These are phyloP conservation scores for Xenoacremonium recifei DNA, from an alignment of 2,329 filamentous ascomycete species.

Conservation along the genomic window DNA sequence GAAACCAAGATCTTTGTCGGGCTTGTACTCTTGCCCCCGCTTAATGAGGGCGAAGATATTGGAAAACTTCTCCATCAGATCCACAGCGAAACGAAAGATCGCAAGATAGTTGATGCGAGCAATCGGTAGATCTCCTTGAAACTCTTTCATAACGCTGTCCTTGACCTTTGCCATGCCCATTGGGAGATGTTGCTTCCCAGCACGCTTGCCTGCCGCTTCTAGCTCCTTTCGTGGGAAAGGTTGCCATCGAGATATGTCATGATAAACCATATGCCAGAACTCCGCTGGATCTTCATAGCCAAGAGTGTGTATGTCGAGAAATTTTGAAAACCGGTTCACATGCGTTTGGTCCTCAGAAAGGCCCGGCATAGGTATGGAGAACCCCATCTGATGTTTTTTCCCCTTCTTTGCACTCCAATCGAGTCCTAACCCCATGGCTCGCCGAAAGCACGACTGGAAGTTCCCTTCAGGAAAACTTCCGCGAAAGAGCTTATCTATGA, in stretches of 20 bases:
- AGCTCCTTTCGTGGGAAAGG: no score
- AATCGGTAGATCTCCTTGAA: neutral
- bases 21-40: neutral
- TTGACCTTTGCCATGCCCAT: no score
- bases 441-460: neutral
- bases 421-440: neutral
- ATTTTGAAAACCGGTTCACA: neutral
- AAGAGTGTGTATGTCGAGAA: neutral
- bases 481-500: neutral
- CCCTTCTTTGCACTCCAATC: neutral
- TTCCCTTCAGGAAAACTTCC: neutral
- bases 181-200: no score
- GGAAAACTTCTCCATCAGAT: neutral
- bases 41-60: neutral
- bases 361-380: neutral
- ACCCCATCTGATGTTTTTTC: no score
- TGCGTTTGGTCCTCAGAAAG: neutral
- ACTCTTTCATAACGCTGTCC: neutral
- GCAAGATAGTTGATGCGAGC: neutral
- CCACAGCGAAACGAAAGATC: neutral
- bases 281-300: neutral
- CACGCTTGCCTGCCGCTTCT: no score
- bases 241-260: neutral
- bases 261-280: neutral
- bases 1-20: neutral